Evolutionary conservation across 345 rosid genomes (phyloP), one percentile per base, ranked within the genome.

Genomic region (Hevea brasiliensis): DNA sequence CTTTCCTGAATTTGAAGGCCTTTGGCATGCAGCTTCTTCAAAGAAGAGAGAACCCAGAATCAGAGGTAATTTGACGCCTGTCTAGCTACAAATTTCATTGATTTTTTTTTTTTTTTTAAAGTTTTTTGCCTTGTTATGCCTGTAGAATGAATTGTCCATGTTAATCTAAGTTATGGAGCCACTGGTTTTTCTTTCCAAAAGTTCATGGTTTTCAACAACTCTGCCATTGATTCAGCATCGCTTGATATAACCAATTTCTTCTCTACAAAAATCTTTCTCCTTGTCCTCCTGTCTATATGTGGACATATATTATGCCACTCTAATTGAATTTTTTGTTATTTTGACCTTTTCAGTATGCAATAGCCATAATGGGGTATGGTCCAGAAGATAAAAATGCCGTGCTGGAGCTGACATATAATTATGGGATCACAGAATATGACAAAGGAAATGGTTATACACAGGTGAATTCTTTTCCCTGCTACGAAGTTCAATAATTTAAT

Each of bases 401-500:
- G 59, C 82, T 94, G 76, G 97, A 92, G 85, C 82, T 94, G 75
- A 94, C 97, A 40, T 89, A 88, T 85, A 92, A 92, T 81, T 90
- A 90, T 84, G 97, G 97, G 8, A 89, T 92, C 75, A 86, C 88
- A 48, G 97, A 89, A 58, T 90, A 92, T 74, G 92, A 88, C 53
- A 92, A 90, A 80, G 97, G 97, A 78, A 86, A 92, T 70, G 97
- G 89, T 53, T 94, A 94, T 81, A 90, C 93, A 68, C 97, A 89
- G 93, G 97, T 92, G 48, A 55, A 53, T 17, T 61, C 26, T 50
- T 60, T 73, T 50, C 44, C 44, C 37, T 21, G 50, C 24, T 3
- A 57, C 40, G 8, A 2, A 26, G 53, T 69, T 21, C 61, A 23
- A 15, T 35, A 65, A 23, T 48, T 48, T 71, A 48, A 41, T 29